These are phyloP conservation scores for Cytospora leucostoma DNA, from an alignment of 2,329 filamentous ascomycete species.

Conservation along the genomic window DNA sequence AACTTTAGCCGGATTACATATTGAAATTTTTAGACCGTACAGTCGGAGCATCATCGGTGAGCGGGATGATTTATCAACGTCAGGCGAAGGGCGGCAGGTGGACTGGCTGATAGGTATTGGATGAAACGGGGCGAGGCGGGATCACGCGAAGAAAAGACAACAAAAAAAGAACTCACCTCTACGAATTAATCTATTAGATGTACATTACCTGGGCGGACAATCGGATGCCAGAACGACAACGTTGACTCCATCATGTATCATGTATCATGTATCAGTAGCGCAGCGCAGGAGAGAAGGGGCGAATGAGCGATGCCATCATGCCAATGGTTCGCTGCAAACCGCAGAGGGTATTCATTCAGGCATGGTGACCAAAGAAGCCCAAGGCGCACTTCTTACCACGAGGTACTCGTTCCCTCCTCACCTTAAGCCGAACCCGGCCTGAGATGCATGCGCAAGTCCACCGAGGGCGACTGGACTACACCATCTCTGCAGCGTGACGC, in stretches of 20 bases:
- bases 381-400: not conserved
- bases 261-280: constrained; percentile 11
- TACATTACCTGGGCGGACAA: constrained; percentile 14
- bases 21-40: constrained; percentile 20
- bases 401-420: not conserved
- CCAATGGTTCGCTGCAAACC: not conserved
- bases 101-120: constrained; percentile 9
- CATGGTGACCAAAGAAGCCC: not conserved
- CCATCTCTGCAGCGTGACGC: constrained; percentile 4
- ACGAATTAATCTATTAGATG: constrained; percentile 11
- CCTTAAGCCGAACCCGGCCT: constrained; percentile 4
- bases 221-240: not conserved
- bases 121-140: constrained; percentile 1
- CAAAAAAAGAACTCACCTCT: constrained; percentile 17
- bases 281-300: not conserved
- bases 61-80: constrained; percentile 14
- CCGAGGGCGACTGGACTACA: constrained; percentile 16
- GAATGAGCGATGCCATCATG: not conserved
- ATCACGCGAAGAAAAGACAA: constrained; percentile 6
- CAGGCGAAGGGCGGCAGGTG: constrained; percentile 14
- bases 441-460: constrained; percentile 10
- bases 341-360: not conserved
- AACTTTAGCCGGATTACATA: constrained; percentile 16
- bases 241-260: not conserved
- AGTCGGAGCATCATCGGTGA: constrained; percentile 18